Evolutionary conservation across 2,329 filamentous ascomycete genomes (phyloP).

Genomic region (Dactylella cylindrospora): DNA sequence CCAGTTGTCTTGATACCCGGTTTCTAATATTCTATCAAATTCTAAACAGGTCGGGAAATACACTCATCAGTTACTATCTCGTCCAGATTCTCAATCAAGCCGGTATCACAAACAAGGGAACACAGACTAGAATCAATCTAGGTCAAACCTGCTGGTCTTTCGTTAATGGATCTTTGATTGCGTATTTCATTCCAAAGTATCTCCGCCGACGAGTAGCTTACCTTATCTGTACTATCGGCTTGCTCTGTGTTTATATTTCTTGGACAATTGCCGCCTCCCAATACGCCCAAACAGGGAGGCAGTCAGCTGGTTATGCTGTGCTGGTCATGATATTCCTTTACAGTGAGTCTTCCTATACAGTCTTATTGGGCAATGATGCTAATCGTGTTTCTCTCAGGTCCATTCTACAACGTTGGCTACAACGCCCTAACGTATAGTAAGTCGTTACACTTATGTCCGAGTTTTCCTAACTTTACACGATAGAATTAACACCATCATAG

Average conservation of each 20-base stretch:
- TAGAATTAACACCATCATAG: too few species aligned
- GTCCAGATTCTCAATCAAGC: constrained; percentile 57
- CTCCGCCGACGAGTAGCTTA: constrained; percentile 36
- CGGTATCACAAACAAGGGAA: constrained; percentile 53
- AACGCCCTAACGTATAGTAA: constrained; percentile 66
- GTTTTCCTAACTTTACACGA: too few species aligned
- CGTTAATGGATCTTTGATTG: constrained; percentile 54
- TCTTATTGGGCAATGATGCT: neutral
- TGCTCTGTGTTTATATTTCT: constrained; percentile 52
- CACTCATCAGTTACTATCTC: constrained; percentile 56
- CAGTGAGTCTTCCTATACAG: constrained; percentile 44
- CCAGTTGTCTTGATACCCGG: neutral
- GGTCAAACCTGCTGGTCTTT: constrained; percentile 56
- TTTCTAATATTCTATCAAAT: neutral
- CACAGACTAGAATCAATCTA: constrained; percentile 56
- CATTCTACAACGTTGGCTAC: constrained; percentile 66
- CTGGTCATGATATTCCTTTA: constrained; percentile 56
- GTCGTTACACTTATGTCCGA: constrained; percentile 47
- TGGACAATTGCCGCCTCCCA: constrained; percentile 54
- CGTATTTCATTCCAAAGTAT: constrained; percentile 46
- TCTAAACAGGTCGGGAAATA: constrained; percentile 54
- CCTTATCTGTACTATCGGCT: constrained; percentile 52
- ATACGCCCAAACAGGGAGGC: constrained; percentile 51
- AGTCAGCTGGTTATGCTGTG: constrained; percentile 52
- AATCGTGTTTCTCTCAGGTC: constrained; percentile 46